Base-by-base conservation (phyloP, 164 flowering plant species). In the Warburgia ugandensis region DNA sequence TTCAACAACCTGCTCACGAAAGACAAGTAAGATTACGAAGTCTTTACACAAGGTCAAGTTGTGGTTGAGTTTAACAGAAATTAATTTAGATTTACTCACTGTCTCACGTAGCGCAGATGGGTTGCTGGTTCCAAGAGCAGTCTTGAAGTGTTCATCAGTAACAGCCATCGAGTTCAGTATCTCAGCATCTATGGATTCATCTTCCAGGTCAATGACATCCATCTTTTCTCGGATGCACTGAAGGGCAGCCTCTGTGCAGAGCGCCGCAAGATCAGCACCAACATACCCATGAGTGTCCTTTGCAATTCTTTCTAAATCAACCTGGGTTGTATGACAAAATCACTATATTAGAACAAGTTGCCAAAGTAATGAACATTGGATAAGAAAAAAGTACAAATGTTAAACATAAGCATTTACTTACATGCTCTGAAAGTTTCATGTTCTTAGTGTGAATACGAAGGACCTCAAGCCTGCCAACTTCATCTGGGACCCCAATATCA, bases 171-270 rank as follows among this genome's bases (percentile, higher is more conserved):
- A 82, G 57, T 82, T 85, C 8, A 85, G 81, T 32, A 85, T 73
- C 68, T 85, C 94, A 8, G 90, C 94, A 78, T 85, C 94, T 12
- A 85, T 82, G 21, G 75, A 16, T 36, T 85, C 94, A 56, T 85
- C 94, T 68, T 85, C 94, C 71, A 84, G 68, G 50, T 81, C 94
- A 40, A 84, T 84, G 35, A 84, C 84, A 62, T 84, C 89, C 94
- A 85, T 82, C 72, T 85, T 85, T 73, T 85, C 94, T 60, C 94
- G 70, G 58, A 85, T 85, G 71, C 94, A 85, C 47, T 85, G 94
- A 27, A 85, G 78, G 20, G 94, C 89, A 61, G 89, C 84, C 72
- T 85, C 94, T 10, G 90, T 85, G 52, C 89, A 82, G 13, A 85
- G 61, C 42, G 94, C 94, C 7, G 94, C 94, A 14, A 84, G 70